Evolutionary conservation across 192 early-diverging fungal genomes (phyloP).

Genomic region (Nowakowskiella sp.): DNA sequence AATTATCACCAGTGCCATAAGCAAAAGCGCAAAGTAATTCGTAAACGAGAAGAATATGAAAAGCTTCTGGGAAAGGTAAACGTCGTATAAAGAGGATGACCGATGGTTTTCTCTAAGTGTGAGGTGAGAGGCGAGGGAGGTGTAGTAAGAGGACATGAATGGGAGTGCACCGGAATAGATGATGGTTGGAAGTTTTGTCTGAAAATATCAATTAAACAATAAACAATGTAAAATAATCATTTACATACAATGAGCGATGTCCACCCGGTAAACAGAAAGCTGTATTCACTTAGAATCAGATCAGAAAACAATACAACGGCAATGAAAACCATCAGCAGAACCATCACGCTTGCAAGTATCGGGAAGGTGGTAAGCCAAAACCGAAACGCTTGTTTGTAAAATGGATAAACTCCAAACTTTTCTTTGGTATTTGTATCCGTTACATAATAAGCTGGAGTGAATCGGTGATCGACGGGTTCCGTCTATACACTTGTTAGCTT

Average conservation of each 20-base stretch:
- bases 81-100: slow-evolving; percentile 60
- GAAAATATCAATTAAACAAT: no score
- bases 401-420: no score
- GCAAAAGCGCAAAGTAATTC: slow-evolving; percentile 72
- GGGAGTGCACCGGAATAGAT: slow-evolving; percentile 70
- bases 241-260: neutral
- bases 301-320: slow-evolving; percentile 64
- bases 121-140: slow-evolving; percentile 45
- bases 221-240: no score
- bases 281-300: slow-evolving; percentile 15
- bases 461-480: no score
- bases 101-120: slow-evolving; percentile 80
- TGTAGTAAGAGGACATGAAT: slow-evolving; percentile 58
- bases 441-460: no score
- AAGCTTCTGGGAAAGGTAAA: slow-evolving; percentile 69
- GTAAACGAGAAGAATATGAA: slow-evolving; percentile 81
- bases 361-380: slow-evolving; percentile 38
- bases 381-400: neutral
- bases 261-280: slow-evolving; percentile 5
- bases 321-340: slow-evolving; percentile 42
- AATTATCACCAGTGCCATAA: slow-evolving; percentile 84
- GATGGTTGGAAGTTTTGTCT: slow-evolving; percentile 65
- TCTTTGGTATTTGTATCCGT: no score
- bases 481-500: no score
- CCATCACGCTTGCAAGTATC: slow-evolving; percentile 49